Conservation (phyloP, 257 asterid genomes). For the Scutellaria barbata region DNA sequence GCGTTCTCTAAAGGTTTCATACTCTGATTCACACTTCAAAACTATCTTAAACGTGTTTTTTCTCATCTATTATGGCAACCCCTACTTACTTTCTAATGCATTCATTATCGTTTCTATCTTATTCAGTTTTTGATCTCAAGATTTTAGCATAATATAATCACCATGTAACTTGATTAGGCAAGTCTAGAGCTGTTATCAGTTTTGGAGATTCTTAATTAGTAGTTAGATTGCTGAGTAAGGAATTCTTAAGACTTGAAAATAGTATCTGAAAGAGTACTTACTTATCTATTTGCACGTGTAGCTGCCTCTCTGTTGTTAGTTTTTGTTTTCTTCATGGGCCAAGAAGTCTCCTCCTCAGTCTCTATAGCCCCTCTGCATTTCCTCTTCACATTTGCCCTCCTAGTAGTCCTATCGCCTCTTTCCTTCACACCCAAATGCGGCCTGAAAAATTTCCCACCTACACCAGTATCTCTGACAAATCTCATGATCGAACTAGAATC, state of each 20-base stretch:
- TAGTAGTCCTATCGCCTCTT: background rate
- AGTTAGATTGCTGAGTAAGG: background rate
- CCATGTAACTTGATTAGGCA: conserved; percentile 2
- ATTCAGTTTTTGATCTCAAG: background rate
- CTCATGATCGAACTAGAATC: conserved; percentile 24
- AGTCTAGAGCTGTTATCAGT: background rate
- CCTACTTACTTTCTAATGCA: no score
- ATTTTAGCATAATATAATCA: background rate
- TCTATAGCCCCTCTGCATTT: conserved; percentile 44
- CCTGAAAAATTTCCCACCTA: no score
- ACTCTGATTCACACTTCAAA: no score
- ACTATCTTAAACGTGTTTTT: no score
- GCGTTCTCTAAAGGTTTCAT: no score
- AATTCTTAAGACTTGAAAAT: conserved; percentile 4
- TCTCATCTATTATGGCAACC: no score
- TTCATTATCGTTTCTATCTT: no score
- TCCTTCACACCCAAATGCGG: background rate
- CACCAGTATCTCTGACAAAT: conserved; percentile 20
- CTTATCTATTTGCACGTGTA: conserved; percentile 39
- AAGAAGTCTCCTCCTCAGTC: conserved; percentile 45
- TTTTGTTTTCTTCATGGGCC: conserved; percentile 30
- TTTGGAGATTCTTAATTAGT: background rate
- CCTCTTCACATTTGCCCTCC: conserved; percentile 41
- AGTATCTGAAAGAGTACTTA: background rate
- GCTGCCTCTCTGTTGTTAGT: conserved; percentile 43